Evolutionary conservation across 176 grass and related monocot genomes (phyloP).

Genomic region (Coix lacrymajobi): DNA sequence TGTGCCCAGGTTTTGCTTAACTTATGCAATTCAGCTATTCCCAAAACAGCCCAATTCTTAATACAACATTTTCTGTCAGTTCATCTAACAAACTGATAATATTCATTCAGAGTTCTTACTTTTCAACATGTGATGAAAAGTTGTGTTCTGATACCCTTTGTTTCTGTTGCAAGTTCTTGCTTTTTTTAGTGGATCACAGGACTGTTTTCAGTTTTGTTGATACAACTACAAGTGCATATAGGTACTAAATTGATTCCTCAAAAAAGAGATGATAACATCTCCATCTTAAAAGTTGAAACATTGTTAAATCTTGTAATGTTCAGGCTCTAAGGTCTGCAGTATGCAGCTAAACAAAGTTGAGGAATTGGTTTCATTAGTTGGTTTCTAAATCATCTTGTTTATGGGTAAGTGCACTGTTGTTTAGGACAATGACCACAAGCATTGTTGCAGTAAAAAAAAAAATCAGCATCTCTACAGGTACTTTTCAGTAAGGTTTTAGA

Average conservation of each 20-base stretch:
- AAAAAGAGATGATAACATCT: background rate
- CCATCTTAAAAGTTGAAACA: background rate
- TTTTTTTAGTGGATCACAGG: constrained; percentile 6
- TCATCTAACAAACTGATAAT: background rate
- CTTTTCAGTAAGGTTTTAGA: background rate
- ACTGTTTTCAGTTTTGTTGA: background rate
- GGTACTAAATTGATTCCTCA: background rate
- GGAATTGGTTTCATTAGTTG: background rate
- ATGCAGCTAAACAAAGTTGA: background rate
- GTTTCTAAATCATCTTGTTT: constrained; percentile 8
- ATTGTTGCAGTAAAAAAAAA: background rate
- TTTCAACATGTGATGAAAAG: background rate
- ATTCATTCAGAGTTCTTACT: background rate
- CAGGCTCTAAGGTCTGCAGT: background rate
- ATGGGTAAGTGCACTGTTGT: background rate
- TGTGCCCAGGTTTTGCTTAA: background rate
- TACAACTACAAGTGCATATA: background rate
- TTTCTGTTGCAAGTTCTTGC: constrained; percentile 19
- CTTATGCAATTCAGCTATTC: background rate
- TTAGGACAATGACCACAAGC: background rate
- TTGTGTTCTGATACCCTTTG: background rate
- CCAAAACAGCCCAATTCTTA: background rate
- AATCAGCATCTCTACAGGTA: background rate
- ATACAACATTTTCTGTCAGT: background rate
- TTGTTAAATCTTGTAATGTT: background rate